Base-by-base conservation (phyloP, 1,284 basidiomycete species). In the Leucoagaricus sp. region DNA sequence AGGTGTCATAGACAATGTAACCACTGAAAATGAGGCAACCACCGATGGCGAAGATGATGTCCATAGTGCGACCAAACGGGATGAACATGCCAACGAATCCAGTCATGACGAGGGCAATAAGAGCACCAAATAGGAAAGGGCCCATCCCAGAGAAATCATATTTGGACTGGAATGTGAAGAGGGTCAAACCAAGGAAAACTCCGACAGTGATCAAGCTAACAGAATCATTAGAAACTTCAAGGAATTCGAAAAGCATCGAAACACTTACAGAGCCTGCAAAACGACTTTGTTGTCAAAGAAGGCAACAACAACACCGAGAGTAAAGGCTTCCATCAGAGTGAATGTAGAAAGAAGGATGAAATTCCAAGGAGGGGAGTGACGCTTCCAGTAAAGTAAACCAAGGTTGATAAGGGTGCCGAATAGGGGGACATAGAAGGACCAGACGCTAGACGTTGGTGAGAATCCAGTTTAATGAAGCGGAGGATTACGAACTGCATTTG, bases 61-160 rank as follows among this genome's bases (percentile, higher is more conserved):
- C 91, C 72, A 89, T 79, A 3, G 87, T 89, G 57, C 77, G 77
- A 65, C 77, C 76, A 75, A 93, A 95, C 1, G 93, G 93, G 55
- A 96, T 73, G 72, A 96, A 89, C 31, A 93, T 68, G 40, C 85
- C 85, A 59, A 95, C 84, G 38, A 96, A 65, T 13, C 89, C 87
- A 25, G 89, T 86, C 81, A 91, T 84, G 45, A 85, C 87, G 53
- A 94, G 74, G 10, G 87, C 88, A 47, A 93, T 71, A 52, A 94
- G 78, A 45, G 80, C 86, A 17, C 82, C 90, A 63, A 93, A 94
- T 19, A 96, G 75, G 84, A 87, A 95, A 1, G 92, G 87, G 0
- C 86, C 92, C 77, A 95, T 82, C 49, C 89, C 87, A 34, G 84
- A 85, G 72, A 96, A 94, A 72, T 96, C 92, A 73, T 92, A 94